A percentile compares a stretch with the other conserved stretches of the same genome.
phyloP scores from a whole-genome alignment of 192 early-diverging fungal species.

The Mortierella claussenii region DNA sequence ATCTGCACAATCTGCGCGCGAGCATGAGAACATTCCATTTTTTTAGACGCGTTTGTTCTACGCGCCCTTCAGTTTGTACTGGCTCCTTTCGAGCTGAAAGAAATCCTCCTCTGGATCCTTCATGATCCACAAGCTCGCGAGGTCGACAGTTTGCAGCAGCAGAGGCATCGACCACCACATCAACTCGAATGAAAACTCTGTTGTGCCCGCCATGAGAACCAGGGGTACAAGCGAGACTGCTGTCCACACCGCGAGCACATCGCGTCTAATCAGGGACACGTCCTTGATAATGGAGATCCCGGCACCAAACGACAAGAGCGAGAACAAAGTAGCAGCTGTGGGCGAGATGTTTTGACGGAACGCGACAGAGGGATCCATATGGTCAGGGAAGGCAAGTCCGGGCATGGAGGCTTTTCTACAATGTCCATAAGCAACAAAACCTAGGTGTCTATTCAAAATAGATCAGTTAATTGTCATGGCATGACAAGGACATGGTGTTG shows the following conservation, averaged over 20 bases:
- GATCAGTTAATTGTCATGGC: too few species aligned
- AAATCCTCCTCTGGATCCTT: constrained; percentile 41
- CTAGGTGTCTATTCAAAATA: constrained; percentile 35
- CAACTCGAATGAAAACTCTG: constrained; percentile 41
- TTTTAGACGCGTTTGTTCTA: neutral
- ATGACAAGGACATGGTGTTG: too few species aligned
- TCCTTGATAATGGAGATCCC: constrained; percentile 36
- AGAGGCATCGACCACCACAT: constrained; percentile 54
- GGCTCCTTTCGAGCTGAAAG: constrained; percentile 31
- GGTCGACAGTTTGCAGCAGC: constrained; percentile 40
- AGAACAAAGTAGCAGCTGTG: constrained; percentile 10
- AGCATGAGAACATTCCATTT: too few species aligned
- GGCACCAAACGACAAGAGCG: constrained; percentile 33
- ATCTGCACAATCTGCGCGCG: too few species aligned
- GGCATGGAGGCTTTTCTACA: neutral
- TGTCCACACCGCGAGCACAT: constrained; percentile 24
- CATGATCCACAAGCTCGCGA: constrained; percentile 46
- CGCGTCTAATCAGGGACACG: constrained; percentile 5
- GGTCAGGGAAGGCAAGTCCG: constrained; percentile 6
- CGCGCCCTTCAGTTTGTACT: constrained; percentile 45
- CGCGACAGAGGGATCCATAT: neutral
- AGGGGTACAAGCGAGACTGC: constrained; percentile 22
- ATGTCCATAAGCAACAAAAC: constrained; percentile 10
- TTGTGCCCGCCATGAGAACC: constrained; percentile 13
- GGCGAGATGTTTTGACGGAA: constrained; percentile 29